Percentiles rank a stretch among this genome's conserved stretches.
Conservation (phyloP, 495 filamentous ascomycete species). For the Trichoderma orchidacearum region DNA sequence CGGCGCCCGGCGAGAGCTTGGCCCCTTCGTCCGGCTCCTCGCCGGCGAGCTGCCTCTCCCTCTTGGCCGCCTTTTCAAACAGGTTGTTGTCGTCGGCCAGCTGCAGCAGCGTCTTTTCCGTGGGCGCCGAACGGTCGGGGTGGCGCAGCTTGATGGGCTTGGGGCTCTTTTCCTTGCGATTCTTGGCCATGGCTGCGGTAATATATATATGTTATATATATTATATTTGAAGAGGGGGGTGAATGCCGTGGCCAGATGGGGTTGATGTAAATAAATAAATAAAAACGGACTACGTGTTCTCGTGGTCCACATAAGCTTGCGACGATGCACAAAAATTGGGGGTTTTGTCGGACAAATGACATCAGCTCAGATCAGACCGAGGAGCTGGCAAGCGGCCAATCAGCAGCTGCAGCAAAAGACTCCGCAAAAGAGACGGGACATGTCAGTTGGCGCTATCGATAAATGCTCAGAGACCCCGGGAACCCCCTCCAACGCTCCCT, state of each 20-base stretch:
- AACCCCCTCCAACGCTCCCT: background rate
- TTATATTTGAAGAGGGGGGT: background rate
- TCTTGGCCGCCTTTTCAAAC: slow-evolving; percentile 24
- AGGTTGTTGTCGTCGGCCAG: slow-evolving; percentile 45
- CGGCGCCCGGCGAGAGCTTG: slow-evolving; percentile 23
- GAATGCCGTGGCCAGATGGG: background rate
- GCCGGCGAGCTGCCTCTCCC: slow-evolving; percentile 11
- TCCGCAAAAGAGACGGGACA: background rate
- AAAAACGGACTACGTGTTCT: background rate
- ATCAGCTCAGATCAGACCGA: background rate
- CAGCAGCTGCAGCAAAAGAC: background rate
- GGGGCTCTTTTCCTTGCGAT: slow-evolving; percentile 31
- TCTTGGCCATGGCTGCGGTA: slow-evolving; percentile 26
- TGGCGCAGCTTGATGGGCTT: slow-evolving; percentile 41
- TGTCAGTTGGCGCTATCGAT: background rate
- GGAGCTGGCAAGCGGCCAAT: background rate
- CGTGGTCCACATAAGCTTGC: no score
- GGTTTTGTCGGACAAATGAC: background rate
- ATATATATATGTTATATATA: no score
- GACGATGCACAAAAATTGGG: no score
- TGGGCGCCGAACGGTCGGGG: slow-evolving; percentile 41
- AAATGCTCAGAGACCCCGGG: background rate
- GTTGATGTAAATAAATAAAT: background rate
- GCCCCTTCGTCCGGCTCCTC: slow-evolving; percentile 15
- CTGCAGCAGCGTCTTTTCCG: slow-evolving; percentile 47